phyloP scores from a whole-genome alignment of 2,329 filamentous ascomycete species.

The Epicoccum nigrum region DNA sequence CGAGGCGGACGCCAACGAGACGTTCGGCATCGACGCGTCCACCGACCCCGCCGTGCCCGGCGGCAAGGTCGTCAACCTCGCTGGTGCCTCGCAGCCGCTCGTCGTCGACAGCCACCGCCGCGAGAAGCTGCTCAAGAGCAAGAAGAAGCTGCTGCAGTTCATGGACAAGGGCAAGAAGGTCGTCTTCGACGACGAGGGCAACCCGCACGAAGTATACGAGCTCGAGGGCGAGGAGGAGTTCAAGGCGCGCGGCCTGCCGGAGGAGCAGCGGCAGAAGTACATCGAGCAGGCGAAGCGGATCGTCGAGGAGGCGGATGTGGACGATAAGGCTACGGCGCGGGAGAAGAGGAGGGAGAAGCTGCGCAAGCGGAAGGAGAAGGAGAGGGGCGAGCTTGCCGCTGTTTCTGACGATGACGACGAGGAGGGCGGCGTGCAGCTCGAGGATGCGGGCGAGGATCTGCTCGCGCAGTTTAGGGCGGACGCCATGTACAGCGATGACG shows the following conservation, averaged over 20 bases:
- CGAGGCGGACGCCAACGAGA: constrained; percentile 45
- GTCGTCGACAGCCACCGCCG: constrained; percentile 92
- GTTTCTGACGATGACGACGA: constrained; percentile 31
- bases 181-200: constrained; percentile 90
- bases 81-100: constrained; percentile 71
- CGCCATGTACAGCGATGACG: constrained; percentile 50
- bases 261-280: constrained; percentile 77
- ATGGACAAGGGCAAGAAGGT: constrained; percentile 86
- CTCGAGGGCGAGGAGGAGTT: constrained; percentile 86
- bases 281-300: constrained; percentile 75
- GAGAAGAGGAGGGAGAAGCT: constrained; percentile 79
- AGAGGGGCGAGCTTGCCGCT: constrained; percentile 54
- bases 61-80: constrained; percentile 67
- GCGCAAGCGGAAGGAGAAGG: constrained; percentile 73
- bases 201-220: constrained; percentile 83
- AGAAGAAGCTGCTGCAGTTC: constrained; percentile 91
- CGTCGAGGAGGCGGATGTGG: constrained; percentile 75
- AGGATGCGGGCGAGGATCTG: constrained; percentile 45
- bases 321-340: constrained; percentile 81
- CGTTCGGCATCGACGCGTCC: constrained; percentile 47
- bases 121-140: constrained; percentile 92
- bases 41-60: constrained; percentile 46
- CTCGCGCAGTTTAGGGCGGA: constrained; percentile 53
- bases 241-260: constrained; percentile 73
- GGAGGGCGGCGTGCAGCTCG: constrained; percentile 38